These are phyloP conservation scores for Dipodascus geniculatus DNA, from an alignment of 805 yeast species.

Conservation along the genomic window DNA sequence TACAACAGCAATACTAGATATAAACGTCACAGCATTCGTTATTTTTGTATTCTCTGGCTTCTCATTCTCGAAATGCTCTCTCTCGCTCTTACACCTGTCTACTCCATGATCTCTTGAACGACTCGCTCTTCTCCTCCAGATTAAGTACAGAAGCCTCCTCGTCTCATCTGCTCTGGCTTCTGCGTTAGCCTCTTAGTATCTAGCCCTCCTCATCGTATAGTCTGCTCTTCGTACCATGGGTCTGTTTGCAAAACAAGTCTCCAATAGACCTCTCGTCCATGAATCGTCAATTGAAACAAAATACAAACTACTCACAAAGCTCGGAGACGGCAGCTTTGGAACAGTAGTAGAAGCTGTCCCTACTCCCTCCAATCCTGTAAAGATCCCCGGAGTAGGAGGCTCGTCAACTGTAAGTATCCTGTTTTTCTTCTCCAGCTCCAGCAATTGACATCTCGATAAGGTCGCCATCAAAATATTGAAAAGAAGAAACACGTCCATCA, in stretches of 20 bases:
- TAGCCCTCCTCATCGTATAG: no score
- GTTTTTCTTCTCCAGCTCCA: no score
- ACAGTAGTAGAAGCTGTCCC: slow-evolving; percentile 12
- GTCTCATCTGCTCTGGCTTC: no score
- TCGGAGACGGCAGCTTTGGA: slow-evolving; percentile 22
- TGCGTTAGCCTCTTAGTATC: no score
- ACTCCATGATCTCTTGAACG: neutral
- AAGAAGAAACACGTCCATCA: slow-evolving; percentile 37
- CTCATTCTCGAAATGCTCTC: no score
- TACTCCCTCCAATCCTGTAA: neutral
- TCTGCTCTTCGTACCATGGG: neutral
- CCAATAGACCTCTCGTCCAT: neutral
- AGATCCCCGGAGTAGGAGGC: neutral
- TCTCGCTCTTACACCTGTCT: neutral
- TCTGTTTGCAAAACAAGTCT: neutral
- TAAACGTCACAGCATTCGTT: neutral
- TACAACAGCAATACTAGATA: neutral
- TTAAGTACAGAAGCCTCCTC: no score
- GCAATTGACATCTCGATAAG: neutral
- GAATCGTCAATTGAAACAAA: neutral
- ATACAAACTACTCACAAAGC: slow-evolving; percentile 10
- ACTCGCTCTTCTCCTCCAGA: neutral
- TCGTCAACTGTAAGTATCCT: neutral
- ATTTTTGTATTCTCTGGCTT: no score
- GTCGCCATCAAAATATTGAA: slow-evolving; percentile 83